Base-by-base conservation (phyloP, 2,329 filamentous ascomycete species). In the Delphinella strobiligena region DNA sequence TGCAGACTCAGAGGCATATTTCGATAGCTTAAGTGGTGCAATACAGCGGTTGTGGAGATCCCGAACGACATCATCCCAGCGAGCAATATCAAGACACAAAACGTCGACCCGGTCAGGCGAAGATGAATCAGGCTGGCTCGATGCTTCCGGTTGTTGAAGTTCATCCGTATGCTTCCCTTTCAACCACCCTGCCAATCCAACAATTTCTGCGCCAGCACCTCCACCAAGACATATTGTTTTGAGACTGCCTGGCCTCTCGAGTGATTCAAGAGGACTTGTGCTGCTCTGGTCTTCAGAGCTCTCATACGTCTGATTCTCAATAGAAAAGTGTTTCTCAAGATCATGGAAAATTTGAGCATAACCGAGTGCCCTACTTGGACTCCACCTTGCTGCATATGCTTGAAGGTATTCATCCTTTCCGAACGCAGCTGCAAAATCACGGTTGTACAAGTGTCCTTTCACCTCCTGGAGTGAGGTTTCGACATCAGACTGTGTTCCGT, bases 371-470 rank as follows among this genome's bases (percentile, higher is more conserved):
- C 91, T 71, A 38, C 82, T 82, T 2, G 89, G 84, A 60, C 87
- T 94, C 88, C 89, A 98, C 51, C 91, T 68, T 39, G 85, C 75
- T 7, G 86, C 85, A 64, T 98, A 98, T 8, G 82, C 83, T 45
- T 82, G 75, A 14, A 95, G 70, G 50, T 80, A 74, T 33, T 81
- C 75, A 40, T 75, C 69, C 34, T 69, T 69, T 1, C 77, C 78
- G 62, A 96, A 98, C 0, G 89, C 89, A 12, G 68, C 64, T 10
- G 70, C 69, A 61, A 96, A 96, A 57, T 96, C 84, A 22, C 91
- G 76, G 43, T 82, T 78, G 58, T 81, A 96, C 7, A 98, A 69
- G 47, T 89, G 84, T 5, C 78, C 71, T 60, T 96, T 98, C 46
- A 96, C 75, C 38, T 80, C 75, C 54, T 94, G 89, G 15, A 96